Conservation (phyloP, 768 basidiomycete genomes). For the Psilocybe cubensis region DNA sequence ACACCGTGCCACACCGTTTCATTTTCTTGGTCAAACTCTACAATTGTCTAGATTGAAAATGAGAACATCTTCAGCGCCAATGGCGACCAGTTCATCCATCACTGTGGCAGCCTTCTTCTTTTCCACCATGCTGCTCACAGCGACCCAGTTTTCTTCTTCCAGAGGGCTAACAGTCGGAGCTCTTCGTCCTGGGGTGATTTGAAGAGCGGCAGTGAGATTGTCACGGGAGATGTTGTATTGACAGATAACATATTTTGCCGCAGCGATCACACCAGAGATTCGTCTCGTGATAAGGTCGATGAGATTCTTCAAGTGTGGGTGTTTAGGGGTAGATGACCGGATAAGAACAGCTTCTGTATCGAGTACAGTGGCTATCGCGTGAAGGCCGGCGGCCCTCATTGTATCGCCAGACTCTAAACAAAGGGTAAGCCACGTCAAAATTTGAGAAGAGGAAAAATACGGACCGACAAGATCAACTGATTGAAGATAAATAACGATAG, state of each 20-base stretch:
- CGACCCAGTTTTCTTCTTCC: constrained; percentile 87
- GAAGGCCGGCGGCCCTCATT: constrained; percentile 97
- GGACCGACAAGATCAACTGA: constrained; percentile 93
- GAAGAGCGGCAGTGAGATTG: constrained; percentile 60
- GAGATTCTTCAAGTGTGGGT: constrained; percentile 63
- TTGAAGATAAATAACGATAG: constrained; percentile 8
- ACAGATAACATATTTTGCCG: constrained; percentile 84
- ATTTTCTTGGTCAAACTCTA: constrained; percentile 60
- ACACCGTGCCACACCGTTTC: constrained; percentile 6
- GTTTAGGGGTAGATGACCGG: constrained; percentile 69
- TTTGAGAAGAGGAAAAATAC: constrained; percentile 25
- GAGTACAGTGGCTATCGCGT: constrained; percentile 89
- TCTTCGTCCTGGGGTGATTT: constrained; percentile 85
- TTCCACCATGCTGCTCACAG: constrained; percentile 91
- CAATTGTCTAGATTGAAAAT: constrained; percentile 93
- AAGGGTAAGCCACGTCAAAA: neutral
- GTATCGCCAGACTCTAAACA: constrained; percentile 93
- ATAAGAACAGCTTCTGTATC: constrained; percentile 90
- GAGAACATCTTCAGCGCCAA: constrained; percentile 91
- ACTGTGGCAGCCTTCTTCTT: constrained; percentile 76
- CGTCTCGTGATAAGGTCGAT: constrained; percentile 84
- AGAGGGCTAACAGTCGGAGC: constrained; percentile 88
- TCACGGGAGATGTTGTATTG: constrained; percentile 88
- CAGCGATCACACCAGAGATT: constrained; percentile 91
- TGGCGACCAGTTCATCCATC: constrained; percentile 85